These are phyloP conservation scores for Aspergillus fumigatus DNA, from an alignment of 2,329 filamentous ascomycete species.

Conservation along the genomic window DNA sequence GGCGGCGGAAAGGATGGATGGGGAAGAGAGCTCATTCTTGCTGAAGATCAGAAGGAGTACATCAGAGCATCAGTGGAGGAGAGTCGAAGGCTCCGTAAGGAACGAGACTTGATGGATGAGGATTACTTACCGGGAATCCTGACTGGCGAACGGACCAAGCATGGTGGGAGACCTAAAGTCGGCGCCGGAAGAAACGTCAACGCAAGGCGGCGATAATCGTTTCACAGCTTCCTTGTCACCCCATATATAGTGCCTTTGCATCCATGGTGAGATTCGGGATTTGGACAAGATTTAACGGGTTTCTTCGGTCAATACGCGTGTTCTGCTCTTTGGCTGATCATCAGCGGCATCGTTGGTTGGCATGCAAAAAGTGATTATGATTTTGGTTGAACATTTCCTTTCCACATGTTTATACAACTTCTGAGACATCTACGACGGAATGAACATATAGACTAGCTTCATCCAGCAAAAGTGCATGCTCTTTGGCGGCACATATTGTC, in stretches of 20 bases:
- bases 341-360: not conserved
- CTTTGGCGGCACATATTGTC: not conserved
- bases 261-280: not conserved
- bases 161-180: conserved; percentile 66
- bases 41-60: conserved; percentile 97
- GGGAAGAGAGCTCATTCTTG: conserved; percentile 76
- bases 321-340: not conserved
- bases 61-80: conserved; percentile 59
- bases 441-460: not conserved
- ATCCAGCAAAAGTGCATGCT: not conserved
- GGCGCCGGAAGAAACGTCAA: conserved; percentile 87
- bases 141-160: conserved; percentile 67
- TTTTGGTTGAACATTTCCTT: conserved; percentile 1
- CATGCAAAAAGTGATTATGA: not conserved
- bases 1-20: conserved; percentile 80
- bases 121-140: conserved; percentile 85
- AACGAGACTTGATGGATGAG: conserved; percentile 87
- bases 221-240: not conserved
- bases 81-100: conserved; percentile 55
- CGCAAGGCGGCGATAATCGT: conserved; percentile 54
- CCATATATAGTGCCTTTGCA: not conserved
- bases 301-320: conserved; percentile 7
- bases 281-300: conserved; percentile 10
- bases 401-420: not conserved
- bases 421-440: conserved; percentile 11